Evolutionary conservation across 2,329 filamentous ascomycete genomes (phyloP), one percentile per base, ranked within the genome.

Genomic region (Epichloe amarillans): DNA sequence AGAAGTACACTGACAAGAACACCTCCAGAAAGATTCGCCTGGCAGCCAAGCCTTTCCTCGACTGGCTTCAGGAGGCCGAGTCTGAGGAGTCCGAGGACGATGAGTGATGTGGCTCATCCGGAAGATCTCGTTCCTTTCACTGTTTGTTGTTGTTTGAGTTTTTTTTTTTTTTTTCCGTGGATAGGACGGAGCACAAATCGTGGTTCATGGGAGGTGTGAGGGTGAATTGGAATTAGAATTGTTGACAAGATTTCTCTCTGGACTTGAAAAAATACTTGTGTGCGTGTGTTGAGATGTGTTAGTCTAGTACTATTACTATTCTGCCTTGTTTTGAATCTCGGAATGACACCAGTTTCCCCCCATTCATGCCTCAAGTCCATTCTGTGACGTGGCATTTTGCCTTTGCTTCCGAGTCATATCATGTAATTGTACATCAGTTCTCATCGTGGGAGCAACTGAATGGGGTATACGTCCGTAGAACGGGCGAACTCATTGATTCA

Each of bases 1-100:
- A 95, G 84, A 96, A 96, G 75, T 97, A 97, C 67, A 87, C 94
- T 60, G 91, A 97, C 66, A 70, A 94, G 54, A 66, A 83, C 53
- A 90, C 83, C 54, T 95, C 88, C 72, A 91, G 89, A 77, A 95
- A 94, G 78, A 89, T 97, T 56, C 88, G 90, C 73, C 91, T 94
- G 76, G 86, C 88, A 57, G 89, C 93, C 50, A 86, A 94, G 74
- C 84, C 87, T 57, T 98, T 98, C 79, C 77, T 96, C 63, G 86
- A 83, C 61, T 97, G 90, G 91, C 88, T 97, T 52, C 81, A 88
- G 60, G 88, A 86, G 69, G 90, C 90, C 50, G 86, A 90, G 67
- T 82, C 84, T 56, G 83, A 86, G 57, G 82, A 83, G 53, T 75
- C 74, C 10, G 73, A 72, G 7, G 82, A 84, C 21, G 64, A 65